These are phyloP conservation scores for Blastomyces percursus DNA, from an alignment of 2,329 filamentous ascomycete genomes.

Conservation along the genomic window DNA sequence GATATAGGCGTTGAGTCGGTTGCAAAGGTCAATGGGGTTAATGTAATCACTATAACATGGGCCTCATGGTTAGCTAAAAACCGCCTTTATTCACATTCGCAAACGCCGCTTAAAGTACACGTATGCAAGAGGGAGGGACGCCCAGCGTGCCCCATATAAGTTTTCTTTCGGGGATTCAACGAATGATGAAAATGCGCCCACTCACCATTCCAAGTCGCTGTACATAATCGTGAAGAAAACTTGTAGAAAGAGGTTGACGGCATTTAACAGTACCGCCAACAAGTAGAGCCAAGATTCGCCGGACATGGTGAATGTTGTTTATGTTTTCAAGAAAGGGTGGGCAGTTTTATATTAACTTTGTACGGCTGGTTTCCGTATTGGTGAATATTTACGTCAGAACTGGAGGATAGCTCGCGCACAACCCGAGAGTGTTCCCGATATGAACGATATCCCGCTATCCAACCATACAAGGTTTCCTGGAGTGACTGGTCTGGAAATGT, in stretches of 20 bases:
- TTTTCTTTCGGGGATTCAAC: neutral
- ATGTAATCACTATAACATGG: conserved; percentile 72
- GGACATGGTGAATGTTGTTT: conserved; percentile 55
- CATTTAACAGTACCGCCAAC: conserved; percentile 96
- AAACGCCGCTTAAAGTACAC: neutral
- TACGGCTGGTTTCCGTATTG: neutral
- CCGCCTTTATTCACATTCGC: neutral
- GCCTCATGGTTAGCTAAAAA: neutral
- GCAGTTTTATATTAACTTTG: neutral
- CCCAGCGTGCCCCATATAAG: neutral
- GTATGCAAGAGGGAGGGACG: neutral
- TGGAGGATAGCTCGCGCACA: neutral
- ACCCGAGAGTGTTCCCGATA: neutral
- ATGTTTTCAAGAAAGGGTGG: neutral
- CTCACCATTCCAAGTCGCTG: conserved; percentile 96
- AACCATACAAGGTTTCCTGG: neutral
- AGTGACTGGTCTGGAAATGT: neutral
- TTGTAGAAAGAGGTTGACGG: conserved; percentile 98
- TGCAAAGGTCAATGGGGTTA: conserved; percentile 99
- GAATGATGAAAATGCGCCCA: conserved; percentile 18
- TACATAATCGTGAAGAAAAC: conserved; percentile 99
- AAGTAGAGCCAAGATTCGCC: conserved; percentile 98
- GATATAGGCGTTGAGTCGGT: conserved; percentile 99
- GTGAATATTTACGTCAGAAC: neutral
- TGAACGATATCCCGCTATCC: neutral